These are phyloP conservation scores for Lycium ferocissimum DNA, from an alignment of 257 asterid genomes.

Conservation along the genomic window DNA sequence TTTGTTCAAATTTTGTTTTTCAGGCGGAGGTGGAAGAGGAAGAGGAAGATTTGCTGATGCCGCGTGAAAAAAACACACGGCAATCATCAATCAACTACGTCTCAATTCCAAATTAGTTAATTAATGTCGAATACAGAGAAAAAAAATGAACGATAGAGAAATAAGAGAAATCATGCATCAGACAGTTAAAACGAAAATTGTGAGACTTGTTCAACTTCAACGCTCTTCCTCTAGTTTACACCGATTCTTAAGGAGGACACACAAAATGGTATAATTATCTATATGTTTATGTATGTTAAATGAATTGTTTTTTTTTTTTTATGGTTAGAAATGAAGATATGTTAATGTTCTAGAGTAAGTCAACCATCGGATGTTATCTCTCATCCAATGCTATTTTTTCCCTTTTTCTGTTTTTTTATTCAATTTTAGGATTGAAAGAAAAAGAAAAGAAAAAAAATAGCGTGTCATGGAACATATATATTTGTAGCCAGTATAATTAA, in stretches of 20 bases:
- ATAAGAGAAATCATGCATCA: not conserved
- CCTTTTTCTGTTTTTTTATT: too few species aligned
- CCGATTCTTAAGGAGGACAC: not conserved
- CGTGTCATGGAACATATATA: too few species aligned
- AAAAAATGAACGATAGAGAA: not conserved
- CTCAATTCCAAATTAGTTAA: constrained; percentile 27
- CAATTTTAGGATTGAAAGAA: too few species aligned
- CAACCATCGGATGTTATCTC: not conserved
- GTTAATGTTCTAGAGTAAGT: not conserved
- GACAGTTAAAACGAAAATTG: constrained; percentile 30
- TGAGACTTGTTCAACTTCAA: not conserved
- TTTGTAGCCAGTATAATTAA: too few species aligned
- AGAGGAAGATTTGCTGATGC: constrained; percentile 5
- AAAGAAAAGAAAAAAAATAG: too few species aligned
- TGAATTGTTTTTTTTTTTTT: not conserved
- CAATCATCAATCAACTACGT: constrained; percentile 28
- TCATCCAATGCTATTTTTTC: too few species aligned
- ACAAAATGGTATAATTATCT: constrained; percentile 42
- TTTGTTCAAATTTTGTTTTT: not conserved
- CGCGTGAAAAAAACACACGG: constrained; percentile 31
- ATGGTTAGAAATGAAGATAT: constrained; percentile 4
- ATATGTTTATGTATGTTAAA: not conserved
- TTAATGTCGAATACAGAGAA: not conserved
- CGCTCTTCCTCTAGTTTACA: not conserved
- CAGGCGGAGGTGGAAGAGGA: not conserved